phyloP scores from a whole-genome alignment of 352 stramenopile genomes.

The Synura sp. region DNA sequence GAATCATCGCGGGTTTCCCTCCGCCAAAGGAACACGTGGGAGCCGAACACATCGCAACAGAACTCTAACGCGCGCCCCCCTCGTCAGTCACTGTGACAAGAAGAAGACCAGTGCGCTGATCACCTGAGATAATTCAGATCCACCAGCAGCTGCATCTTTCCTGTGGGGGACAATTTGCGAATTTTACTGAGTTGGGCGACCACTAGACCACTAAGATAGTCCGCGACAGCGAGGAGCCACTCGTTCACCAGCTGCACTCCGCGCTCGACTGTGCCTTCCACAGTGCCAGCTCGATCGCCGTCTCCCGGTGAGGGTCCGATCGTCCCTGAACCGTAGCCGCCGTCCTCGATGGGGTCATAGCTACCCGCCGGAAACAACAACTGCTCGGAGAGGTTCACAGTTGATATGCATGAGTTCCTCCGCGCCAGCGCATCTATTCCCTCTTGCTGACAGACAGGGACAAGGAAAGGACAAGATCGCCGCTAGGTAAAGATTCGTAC shows the following conservation, averaged over 20 bases:
- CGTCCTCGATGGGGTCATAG: background rate
- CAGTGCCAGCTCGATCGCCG: background rate
- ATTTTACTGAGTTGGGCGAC: background rate
- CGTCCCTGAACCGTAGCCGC: background rate
- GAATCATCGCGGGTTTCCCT: too few relatives aligned
- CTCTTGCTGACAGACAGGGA: background rate
- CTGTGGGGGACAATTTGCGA: background rate
- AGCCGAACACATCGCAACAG: too few relatives aligned
- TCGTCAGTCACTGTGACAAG: background rate
- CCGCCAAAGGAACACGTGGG: too few relatives aligned
- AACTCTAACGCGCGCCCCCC: too few relatives aligned
- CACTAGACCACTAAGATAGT: background rate
- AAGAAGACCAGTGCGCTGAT: background rate
- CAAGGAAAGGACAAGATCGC: background rate
- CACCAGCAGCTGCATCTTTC: background rate
- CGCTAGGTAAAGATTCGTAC: background rate
- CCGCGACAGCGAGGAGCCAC: background rate
- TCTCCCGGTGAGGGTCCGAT: background rate
- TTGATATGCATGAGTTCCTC: background rate
- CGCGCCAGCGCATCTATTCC: background rate
- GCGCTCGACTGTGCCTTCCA: background rate
- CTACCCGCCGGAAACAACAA: background rate
- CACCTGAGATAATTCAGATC: conserved; percentile 28
- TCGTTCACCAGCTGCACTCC: conserved; percentile 6
- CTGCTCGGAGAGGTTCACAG: background rate